Conservation (phyloP, 495 filamentous ascomycete genomes). For the Podospora fimiseda region DNA sequence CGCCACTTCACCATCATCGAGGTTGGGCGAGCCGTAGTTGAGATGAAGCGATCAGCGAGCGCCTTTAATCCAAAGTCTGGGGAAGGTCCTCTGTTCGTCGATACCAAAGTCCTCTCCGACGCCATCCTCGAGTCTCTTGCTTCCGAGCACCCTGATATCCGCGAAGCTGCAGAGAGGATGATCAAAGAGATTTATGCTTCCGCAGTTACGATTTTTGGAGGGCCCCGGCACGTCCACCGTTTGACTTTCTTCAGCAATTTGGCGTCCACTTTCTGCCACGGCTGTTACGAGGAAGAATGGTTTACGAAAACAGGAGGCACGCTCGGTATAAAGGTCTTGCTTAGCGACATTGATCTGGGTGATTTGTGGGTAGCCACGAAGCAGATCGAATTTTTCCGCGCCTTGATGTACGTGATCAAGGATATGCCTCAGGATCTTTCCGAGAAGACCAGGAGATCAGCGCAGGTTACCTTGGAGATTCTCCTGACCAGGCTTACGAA, state of each 20-base stretch:
- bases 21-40: constrained; percentile 68
- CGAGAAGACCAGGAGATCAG: constrained; percentile 72
- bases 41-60: constrained; percentile 62
- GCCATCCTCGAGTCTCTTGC: constrained; percentile 82
- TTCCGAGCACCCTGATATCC: constrained; percentile 69
- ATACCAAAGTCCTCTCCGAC: constrained; percentile 78
- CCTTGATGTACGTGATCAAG: constrained; percentile 92
- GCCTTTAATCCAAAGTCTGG: constrained; percentile 78
- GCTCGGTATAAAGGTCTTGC: constrained; percentile 76
- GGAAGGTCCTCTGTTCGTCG: constrained; percentile 79
- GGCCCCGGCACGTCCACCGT: constrained; percentile 56
- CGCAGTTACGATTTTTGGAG: constrained; percentile 75
- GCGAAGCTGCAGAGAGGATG: constrained; percentile 74
- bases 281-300: constrained; percentile 96
- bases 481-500: constrained; percentile 71
- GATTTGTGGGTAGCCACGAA: constrained; percentile 74
- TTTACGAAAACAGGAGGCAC: constrained; percentile 91
- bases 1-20: constrained; percentile 91
- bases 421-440: constrained; percentile 91
- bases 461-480: constrained; percentile 72
- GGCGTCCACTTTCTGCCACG: constrained; percentile 77
- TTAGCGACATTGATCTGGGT: constrained; percentile 72
- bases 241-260: constrained; percentile 79
- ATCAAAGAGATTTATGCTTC: constrained; percentile 72
- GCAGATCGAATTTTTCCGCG: constrained; percentile 77